phyloP scores from a whole-genome alignment of 2,329 filamentous ascomycete genomes.

The Harringtonia lauricola region DNA sequence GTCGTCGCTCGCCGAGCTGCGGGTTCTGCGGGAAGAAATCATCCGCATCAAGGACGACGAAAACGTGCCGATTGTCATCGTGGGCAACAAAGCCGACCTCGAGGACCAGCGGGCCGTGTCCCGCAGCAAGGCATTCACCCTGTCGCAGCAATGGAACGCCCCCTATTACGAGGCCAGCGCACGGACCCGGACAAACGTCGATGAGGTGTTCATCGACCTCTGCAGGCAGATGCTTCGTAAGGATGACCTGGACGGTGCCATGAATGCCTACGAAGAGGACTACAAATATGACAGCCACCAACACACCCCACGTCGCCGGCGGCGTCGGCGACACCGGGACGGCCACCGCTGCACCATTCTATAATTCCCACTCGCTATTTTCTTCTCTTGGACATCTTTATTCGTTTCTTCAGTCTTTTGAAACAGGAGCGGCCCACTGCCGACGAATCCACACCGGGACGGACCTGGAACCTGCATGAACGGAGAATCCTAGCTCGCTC shows the following conservation, averaged over 20 bases:
- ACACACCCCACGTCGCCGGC: conserved; percentile 19
- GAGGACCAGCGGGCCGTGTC: conserved; percentile 75
- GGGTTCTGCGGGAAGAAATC: conserved; percentile 76
- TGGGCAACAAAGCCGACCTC: conserved; percentile 84
- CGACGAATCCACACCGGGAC: no score
- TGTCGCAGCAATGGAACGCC: conserved; percentile 80
- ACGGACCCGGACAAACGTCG: conserved; percentile 72
- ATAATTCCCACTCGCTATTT: conserved; percentile 18
- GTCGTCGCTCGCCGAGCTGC: conserved; percentile 73
- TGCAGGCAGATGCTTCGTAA: conserved; percentile 74
- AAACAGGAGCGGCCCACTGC: no score
- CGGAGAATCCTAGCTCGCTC: no score
- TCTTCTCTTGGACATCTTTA: no score
- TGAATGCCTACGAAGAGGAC: conserved; percentile 24
- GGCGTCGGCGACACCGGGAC: conserved; percentile 19
- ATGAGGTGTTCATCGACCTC: conserved; percentile 79
- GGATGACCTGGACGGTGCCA: conserved; percentile 40
- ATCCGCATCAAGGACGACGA: conserved; percentile 85
- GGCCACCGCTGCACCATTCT: conserved; percentile 32
- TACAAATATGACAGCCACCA: conserved; percentile 28
- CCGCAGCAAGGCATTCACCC: conserved; percentile 66
- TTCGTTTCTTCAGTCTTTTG: no score
- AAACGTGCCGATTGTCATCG: conserved; percentile 76
- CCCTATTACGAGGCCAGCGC: conserved; percentile 90
- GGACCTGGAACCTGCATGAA: no score